Evolutionary conservation across 768 basidiomycete species (phyloP).

Genomic region (Filobasidium floriforme): DNA sequence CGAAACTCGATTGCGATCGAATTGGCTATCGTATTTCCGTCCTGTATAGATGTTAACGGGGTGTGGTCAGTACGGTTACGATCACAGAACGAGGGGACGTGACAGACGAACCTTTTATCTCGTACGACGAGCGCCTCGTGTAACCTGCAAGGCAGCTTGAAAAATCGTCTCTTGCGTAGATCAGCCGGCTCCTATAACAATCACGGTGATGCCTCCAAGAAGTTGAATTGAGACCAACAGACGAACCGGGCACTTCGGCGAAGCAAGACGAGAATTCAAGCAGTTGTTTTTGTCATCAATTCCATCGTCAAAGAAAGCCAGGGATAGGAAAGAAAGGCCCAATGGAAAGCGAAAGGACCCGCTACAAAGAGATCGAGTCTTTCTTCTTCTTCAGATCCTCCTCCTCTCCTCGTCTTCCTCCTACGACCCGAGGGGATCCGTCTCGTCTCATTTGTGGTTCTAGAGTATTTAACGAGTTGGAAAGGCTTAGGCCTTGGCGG

Average conservation of each 20-base stretch:
- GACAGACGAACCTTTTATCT: too few species aligned
- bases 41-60: not conserved
- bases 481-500: conserved; percentile 25
- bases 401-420: not conserved
- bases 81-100: too few species aligned
- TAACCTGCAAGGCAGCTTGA: too few species aligned
- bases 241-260: not conserved
- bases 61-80: too few species aligned
- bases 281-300: not conserved
- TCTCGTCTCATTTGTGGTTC: not conserved
- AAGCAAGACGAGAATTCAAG: not conserved
- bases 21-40: not conserved
- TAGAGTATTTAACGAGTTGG: not conserved
- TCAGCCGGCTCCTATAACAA: too few species aligned
- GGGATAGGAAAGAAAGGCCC: not conserved
- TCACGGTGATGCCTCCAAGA: too few species aligned
- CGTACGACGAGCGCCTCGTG: too few species aligned
- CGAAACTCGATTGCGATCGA: not conserved
- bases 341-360: not conserved
- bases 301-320: not conserved
- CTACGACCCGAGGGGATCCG: not conserved
- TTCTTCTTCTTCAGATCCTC: not conserved
- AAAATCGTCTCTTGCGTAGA: too few species aligned
- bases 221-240: too few species aligned
- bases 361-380: not conserved